A percentile compares a stretch with the other conserved stretches of the same genome.
phyloP scores from a whole-genome alignment of 2,329 filamentous ascomycete species.

The Cordyceps sp. region DNA sequence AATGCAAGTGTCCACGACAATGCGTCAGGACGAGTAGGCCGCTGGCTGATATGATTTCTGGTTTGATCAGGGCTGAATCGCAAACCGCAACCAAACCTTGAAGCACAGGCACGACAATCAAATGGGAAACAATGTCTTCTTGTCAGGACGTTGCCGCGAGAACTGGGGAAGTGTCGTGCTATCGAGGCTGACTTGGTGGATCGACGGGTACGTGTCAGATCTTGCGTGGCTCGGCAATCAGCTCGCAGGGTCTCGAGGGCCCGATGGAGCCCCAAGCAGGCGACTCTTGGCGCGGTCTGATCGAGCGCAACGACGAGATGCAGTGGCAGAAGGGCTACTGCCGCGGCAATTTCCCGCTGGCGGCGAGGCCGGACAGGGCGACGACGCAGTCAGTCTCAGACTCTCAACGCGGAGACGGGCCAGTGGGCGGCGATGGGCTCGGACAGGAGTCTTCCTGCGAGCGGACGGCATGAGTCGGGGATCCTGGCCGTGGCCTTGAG shows the following conservation, averaged over 20 bases:
- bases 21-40: background rate
- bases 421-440: slow-evolving; percentile 10
- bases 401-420: slow-evolving; percentile 17
- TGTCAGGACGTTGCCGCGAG: slow-evolving; percentile 53
- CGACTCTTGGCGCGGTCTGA: slow-evolving; percentile 27
- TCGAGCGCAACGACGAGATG: slow-evolving; percentile 39
- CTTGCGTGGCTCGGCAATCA: slow-evolving; percentile 45
- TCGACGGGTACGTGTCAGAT: slow-evolving; percentile 21
- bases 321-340: slow-evolving; percentile 64
- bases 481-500: too few species aligned
- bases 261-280: slow-evolving; percentile 35
- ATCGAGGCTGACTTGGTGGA: background rate
- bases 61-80: slow-evolving; percentile 36
- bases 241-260: slow-evolving; percentile 40
- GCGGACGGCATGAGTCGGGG: too few species aligned
- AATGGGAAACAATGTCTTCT: slow-evolving; percentile 57
- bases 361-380: slow-evolving; percentile 36
- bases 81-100: slow-evolving; percentile 56
- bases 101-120: slow-evolving; percentile 48
- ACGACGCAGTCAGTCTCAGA: too few species aligned
- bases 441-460: slow-evolving; percentile 8
- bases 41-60: background rate
- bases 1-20: slow-evolving; percentile 9
- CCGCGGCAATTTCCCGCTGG: slow-evolving; percentile 54
- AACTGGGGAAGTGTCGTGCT: slow-evolving; percentile 33